These are phyloP conservation scores for Trichosanthes truncata DNA, from an alignment of 306 rosid genomes.

Conservation along the genomic window DNA sequence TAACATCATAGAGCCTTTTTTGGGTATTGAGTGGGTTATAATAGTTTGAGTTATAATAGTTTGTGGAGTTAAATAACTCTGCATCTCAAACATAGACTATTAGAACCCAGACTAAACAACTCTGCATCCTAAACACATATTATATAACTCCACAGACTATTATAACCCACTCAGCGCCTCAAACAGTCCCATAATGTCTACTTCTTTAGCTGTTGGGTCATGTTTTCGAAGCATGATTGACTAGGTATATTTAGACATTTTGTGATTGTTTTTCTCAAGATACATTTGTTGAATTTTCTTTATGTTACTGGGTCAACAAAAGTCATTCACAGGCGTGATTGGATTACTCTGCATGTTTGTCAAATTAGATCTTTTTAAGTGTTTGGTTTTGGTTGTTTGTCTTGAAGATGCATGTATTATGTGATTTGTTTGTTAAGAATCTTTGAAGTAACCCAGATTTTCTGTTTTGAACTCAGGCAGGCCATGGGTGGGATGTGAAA, in stretches of 20 bases:
- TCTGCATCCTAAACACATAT: too few species aligned
- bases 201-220: not conserved
- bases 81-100: too few species aligned
- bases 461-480: constrained; percentile 91
- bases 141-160: too few species aligned
- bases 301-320: not conserved
- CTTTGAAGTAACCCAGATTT: constrained; percentile 33
- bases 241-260: not conserved
- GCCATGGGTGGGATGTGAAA: constrained; percentile 99
- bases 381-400: not conserved
- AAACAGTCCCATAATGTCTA: not conserved
- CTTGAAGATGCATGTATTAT: not conserved
- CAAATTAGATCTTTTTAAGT: not conserved
- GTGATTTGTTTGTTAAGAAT: constrained; percentile 5
- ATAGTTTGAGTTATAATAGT: too few species aligned
- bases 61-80: too few species aligned
- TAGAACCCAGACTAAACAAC: too few species aligned
- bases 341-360: not conserved
- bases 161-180: too few species aligned
- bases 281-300: not conserved
- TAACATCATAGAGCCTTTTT: too few species aligned
- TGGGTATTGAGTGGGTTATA: too few species aligned
- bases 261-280: not conserved
- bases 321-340: not conserved
- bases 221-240: not conserved